phyloP scores from a whole-genome alignment of 306 rosid species.

The Pyrus pyrifolia region DNA sequence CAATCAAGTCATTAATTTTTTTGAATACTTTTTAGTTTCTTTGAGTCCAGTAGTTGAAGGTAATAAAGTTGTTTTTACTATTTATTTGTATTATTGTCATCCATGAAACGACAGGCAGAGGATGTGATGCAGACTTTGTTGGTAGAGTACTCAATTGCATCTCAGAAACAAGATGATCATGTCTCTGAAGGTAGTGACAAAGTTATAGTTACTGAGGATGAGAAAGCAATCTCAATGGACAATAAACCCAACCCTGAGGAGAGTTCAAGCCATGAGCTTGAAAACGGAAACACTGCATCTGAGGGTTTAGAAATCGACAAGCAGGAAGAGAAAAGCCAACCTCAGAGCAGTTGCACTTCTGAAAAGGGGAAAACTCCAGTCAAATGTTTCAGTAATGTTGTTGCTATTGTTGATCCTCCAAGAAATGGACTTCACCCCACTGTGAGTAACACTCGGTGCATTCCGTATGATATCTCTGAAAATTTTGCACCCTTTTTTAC shows the following conservation, averaged over 20 bases:
- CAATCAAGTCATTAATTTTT: background rate
- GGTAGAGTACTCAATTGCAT: constrained; percentile 51
- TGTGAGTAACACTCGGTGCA: constrained; percentile 39
- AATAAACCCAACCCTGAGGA: constrained; percentile 20
- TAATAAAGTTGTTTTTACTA: background rate
- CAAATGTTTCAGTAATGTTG: constrained; percentile 62
- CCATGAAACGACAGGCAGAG: constrained; percentile 69
- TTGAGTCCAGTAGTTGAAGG: background rate
- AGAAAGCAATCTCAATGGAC: constrained; percentile 13
- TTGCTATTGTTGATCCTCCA: constrained; percentile 97
- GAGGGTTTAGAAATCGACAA: constrained; percentile 30
- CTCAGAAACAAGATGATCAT: constrained; percentile 37
- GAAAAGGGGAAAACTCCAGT: constrained; percentile 36
- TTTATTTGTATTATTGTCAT: constrained; percentile 14
- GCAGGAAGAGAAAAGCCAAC: constrained; percentile 33
- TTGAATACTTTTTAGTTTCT: background rate
- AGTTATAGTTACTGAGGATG: constrained; percentile 20
- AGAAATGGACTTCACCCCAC: constrained; percentile 93
- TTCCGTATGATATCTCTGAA: background rate
- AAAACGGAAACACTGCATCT: constrained; percentile 31
- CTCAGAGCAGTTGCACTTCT: constrained; percentile 26
- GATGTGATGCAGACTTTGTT: constrained; percentile 84
- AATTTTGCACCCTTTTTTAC: background rate
- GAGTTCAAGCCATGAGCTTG: constrained; percentile 30
- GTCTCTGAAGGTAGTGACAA: constrained; percentile 26